A percentile compares a stretch with the other conserved stretches of the same genome.
phyloP scores from a whole-genome alignment of 2,329 filamentous ascomycete species.

The Colletotrichum echinochloae region DNA sequence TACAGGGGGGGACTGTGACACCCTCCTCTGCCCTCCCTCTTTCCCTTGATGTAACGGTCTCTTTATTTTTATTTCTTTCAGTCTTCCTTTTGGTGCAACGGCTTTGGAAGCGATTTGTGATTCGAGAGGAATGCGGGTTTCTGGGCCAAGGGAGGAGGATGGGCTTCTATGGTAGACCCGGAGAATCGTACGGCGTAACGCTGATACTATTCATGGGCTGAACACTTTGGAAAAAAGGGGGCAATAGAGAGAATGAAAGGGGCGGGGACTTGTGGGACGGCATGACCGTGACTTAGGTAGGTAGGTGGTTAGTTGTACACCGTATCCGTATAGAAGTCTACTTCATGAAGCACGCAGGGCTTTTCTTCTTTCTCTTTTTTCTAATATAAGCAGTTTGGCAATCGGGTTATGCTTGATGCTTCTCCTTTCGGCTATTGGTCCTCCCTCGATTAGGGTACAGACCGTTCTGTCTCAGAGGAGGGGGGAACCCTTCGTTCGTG shows the following conservation, averaged over 20 bases:
- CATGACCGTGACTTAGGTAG: background rate
- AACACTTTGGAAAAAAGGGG: background rate
- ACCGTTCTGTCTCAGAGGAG: background rate
- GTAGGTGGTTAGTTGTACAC: too few species aligned
- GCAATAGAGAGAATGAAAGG: background rate
- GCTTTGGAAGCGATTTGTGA: background rate
- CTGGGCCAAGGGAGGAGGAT: background rate
- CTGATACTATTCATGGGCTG: background rate
- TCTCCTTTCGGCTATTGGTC: background rate
- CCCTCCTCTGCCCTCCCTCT: background rate
- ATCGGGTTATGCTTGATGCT: background rate
- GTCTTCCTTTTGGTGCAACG: background rate
- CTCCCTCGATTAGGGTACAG: background rate
- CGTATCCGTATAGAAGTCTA: background rate
- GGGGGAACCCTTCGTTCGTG: background rate
- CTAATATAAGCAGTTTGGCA: background rate
- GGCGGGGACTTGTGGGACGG: too few species aligned
- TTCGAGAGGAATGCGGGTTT: background rate
- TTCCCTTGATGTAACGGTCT: background rate
- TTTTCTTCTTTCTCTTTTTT: background rate
- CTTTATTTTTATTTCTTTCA: background rate
- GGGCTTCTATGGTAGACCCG: background rate
- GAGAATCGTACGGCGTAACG: background rate
- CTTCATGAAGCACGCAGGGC: background rate
- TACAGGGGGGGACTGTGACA: background rate